Evolutionary conservation across 148 eudicot genomes (phyloP).

Genomic region (Limonium bicolor): DNA sequence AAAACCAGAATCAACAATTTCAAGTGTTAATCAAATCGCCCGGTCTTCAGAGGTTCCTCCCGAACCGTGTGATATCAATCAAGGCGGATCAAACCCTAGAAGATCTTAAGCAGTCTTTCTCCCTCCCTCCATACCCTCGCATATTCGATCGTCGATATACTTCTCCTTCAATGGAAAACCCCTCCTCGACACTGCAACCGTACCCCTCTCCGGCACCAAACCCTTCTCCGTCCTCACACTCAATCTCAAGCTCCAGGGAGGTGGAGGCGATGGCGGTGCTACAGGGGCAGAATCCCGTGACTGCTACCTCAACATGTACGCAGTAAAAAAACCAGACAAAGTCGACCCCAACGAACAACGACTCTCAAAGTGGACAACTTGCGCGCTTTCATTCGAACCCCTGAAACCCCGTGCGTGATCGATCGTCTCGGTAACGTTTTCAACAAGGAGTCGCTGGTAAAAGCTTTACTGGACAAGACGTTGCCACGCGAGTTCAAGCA

Average conservation of each 20-base stretch:
- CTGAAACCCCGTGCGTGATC: slow-evolving; percentile 68
- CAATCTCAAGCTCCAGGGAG: slow-evolving; percentile 35
- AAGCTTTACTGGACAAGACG: slow-evolving; percentile 42
- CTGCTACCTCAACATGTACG: slow-evolving; percentile 90
- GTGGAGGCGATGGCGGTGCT: slow-evolving; percentile 96
- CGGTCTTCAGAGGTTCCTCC: no score
- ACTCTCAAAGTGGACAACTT: slow-evolving; percentile 59
- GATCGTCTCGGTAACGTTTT: slow-evolving; percentile 71
- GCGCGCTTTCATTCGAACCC: slow-evolving; percentile 75
- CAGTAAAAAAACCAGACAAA: slow-evolving; percentile 70
- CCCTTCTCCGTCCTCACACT: slow-evolving; percentile 33
- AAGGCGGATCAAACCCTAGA: slow-evolving; percentile 26
- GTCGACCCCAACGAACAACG: slow-evolving; percentile 71
- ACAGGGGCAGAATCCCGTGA: slow-evolving; percentile 94
- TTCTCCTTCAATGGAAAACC: slow-evolving; percentile 48
- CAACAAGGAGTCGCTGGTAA: slow-evolving; percentile 66
- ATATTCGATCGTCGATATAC: slow-evolving; percentile 24
- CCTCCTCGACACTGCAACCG: slow-evolving; percentile 21
- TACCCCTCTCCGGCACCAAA: slow-evolving; percentile 7
- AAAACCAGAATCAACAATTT: no score
- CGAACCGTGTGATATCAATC: no score
- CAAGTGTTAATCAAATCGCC: no score
- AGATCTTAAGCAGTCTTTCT: slow-evolving; percentile 30
- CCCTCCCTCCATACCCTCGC: slow-evolving; percentile 9
- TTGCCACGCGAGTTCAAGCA: slow-evolving; percentile 59